Conservation (phyloP, 164 flowering plant species). For the Chloranthus sessilifolius region DNA sequence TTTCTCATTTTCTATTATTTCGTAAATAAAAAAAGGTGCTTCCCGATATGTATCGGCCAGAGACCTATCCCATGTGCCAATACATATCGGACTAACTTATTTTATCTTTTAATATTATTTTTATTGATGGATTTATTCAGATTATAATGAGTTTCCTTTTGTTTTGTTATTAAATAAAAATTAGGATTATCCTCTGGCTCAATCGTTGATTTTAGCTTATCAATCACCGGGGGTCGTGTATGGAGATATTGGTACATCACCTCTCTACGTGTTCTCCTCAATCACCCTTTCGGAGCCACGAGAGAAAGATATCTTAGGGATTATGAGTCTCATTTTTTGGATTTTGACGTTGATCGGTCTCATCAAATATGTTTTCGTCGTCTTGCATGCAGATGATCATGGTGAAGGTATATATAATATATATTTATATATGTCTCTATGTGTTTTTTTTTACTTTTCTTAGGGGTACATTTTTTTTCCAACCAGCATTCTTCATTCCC, state of each 20-base stretch:
- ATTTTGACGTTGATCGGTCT: conserved; percentile 19
- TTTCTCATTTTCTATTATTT: no score
- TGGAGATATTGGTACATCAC: conserved; percentile 28
- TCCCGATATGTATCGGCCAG: no score
- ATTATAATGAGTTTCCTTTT: no score
- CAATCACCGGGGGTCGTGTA: conserved; percentile 27
- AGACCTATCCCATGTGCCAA: no score
- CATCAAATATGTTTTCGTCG: conserved; percentile 24
- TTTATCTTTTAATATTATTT: no score
- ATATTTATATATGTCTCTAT: no score
- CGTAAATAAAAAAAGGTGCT: no score
- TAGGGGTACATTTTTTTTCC: no score
- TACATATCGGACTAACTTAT: no score
- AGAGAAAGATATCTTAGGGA: conserved; percentile 22
- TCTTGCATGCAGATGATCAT: conserved; percentile 24
- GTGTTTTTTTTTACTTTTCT: neutral
- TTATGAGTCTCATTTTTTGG: conserved; percentile 26
- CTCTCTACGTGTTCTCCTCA: conserved; percentile 21
- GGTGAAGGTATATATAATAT: conserved; percentile 19
- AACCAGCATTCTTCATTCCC: no score
- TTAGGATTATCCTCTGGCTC: conserved; percentile 19
- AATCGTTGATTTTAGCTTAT: conserved; percentile 15
- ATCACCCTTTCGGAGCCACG: conserved; percentile 9
- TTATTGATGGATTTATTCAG: no score
- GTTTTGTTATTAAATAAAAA: no score